A percentile compares a stretch with the other conserved stretches of the same genome.
Conservation (phyloP, 139 green algal species). For the Astrephomene gubernaculifera region DNA sequence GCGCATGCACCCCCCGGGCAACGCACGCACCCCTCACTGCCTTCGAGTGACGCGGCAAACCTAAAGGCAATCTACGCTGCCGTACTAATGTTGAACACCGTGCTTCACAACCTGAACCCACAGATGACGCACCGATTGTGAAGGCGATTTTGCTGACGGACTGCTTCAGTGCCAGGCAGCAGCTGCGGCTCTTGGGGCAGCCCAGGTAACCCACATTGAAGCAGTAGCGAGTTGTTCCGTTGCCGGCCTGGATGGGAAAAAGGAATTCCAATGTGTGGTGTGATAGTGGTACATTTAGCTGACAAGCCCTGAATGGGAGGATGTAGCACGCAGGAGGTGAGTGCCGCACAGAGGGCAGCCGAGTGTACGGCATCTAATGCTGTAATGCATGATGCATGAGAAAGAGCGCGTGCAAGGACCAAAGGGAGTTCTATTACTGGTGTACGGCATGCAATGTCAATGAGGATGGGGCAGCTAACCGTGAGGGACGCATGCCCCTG, state of each 20-base stretch:
- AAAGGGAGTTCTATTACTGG: neutral
- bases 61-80: neutral
- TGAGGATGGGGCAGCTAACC: no score
- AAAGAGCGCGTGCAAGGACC: neutral
- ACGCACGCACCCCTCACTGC: no score
- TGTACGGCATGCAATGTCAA: no score
- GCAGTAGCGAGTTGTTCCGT: neutral
- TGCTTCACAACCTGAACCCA: neutral
- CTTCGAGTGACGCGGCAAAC: neutral
- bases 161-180: neutral
- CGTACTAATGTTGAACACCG: neutral
- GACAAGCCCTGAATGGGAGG: neutral
- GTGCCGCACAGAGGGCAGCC: neutral
- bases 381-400: neutral
- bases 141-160: neutral
- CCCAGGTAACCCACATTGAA: neutral
- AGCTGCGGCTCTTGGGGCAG: neutral
- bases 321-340: neutral
- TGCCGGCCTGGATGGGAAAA: neutral
- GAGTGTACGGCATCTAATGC: neutral
- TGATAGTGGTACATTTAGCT: neutral
- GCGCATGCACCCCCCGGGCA: no score
- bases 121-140: slow-evolving; percentile 8
- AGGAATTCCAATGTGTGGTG: no score
- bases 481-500: no score